Evolutionary conservation across 2,329 filamentous ascomycete genomes (phyloP).

Genomic region (Neoascochyta sp.): DNA sequence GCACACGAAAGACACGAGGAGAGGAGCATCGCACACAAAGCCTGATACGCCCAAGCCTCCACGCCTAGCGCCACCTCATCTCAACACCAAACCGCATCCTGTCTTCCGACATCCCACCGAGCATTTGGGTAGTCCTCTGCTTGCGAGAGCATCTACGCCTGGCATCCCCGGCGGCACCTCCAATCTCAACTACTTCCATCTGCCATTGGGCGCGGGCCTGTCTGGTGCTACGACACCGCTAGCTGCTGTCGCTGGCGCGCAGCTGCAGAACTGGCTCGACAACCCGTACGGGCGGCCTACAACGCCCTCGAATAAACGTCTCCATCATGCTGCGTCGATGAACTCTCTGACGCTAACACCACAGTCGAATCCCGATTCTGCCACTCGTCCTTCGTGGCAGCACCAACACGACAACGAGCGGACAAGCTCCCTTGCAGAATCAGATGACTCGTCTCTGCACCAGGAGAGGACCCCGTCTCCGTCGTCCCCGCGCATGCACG

Average conservation of each 20-base stretch:
- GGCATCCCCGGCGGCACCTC: slow-evolving; percentile 66
- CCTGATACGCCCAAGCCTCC: slow-evolving; percentile 14
- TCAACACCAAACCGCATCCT: slow-evolving; percentile 24
- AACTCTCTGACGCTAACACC: slow-evolving; percentile 47
- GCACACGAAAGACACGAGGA: slow-evolving; percentile 20
- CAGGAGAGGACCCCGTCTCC: slow-evolving; percentile 29
- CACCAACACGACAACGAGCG: slow-evolving; percentile 35
- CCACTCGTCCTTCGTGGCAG: slow-evolving; percentile 45
- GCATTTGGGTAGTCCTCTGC: slow-evolving; percentile 35
- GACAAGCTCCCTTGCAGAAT: slow-evolving; percentile 26
- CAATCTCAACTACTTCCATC: slow-evolving; percentile 79
- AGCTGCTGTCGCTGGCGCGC: slow-evolving; percentile 72
- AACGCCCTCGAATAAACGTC: slow-evolving; percentile 35
- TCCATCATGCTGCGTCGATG: slow-evolving; percentile 41
- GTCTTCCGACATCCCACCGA: slow-evolving; percentile 33
- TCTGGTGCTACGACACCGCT: slow-evolving; percentile 76
- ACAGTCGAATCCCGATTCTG: slow-evolving; percentile 45
- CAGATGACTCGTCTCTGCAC: slow-evolving; percentile 24
- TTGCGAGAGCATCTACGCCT: slow-evolving; percentile 52
- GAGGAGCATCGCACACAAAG: slow-evolving; percentile 13
- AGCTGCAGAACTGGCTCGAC: slow-evolving; percentile 53
- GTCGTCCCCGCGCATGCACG: slow-evolving; percentile 56
- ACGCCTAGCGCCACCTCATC: slow-evolving; percentile 22
- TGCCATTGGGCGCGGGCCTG: slow-evolving; percentile 66
- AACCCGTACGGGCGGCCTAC: slow-evolving; percentile 31